Evolutionary conservation across 1,284 basidiomycete species (phyloP), one percentile per base, ranked within the genome.

Genomic region (Naganishia cerealis): DNA sequence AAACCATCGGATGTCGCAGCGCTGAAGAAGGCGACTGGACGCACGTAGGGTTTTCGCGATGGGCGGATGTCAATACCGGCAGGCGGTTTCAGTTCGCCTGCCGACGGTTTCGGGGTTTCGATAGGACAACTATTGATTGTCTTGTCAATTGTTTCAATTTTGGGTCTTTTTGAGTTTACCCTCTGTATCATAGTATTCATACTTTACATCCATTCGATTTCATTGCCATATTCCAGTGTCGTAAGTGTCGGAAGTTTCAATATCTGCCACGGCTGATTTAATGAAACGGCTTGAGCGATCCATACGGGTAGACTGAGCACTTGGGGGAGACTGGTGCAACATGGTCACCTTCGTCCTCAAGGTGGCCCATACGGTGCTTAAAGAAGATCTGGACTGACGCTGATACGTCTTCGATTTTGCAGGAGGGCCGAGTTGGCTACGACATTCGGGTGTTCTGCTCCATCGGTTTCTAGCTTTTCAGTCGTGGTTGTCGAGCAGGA

Each of bases 1-100:
- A 73, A 71, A 46, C 70, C 70, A 15, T 53, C 67, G 40, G 66
- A 72, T 48, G 42, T 63, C 1, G 65, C 65, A 2, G 59, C 65
- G 15, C 42, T 65, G 24, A 69, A 66, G 43, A 53, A 55, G 36
- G 48, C 67, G 39, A 68, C 48, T 7, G 61, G 50, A n/a, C 61
- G 61, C 26, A 50, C 61, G 40, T 63, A 58, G 57, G 33, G 16
- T 24, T 2, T 24, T 16, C 24, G 3, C 24, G 38, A 1, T 38
- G 13, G 36, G n/a, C 16, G 8, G 57, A 13, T 18, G 36, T n/a
- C 13, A 40, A 38, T 18, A 42, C 12, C 7, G 15, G 3, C 38
- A 33, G 9, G 54, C 18, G 38, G 38, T 46, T 46, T 4, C 43
- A 33, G 29, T 33, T 33, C 43, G 43, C 53, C 8, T 26, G 53